These are phyloP conservation scores for Entelexis sorbosivorans DNA, from an alignment of 1,139 yeast genomes.

Conservation along the genomic window DNA sequence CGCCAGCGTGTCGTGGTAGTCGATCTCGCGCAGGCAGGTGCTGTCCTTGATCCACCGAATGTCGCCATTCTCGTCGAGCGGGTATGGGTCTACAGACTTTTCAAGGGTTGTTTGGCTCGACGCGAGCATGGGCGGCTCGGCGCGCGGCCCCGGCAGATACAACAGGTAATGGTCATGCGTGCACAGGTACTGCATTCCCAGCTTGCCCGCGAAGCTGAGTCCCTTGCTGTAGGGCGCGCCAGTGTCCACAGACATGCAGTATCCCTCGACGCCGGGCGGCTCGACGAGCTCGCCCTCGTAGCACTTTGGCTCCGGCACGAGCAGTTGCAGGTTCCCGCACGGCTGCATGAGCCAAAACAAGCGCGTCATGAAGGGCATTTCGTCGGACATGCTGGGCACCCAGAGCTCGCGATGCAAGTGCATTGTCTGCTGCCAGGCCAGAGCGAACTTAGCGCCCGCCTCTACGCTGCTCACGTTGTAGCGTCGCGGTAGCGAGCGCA, in stretches of 20 bases:
- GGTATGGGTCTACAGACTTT: conserved; percentile 42
- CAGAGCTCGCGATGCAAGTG: conserved; percentile 14
- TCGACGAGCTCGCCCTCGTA: conserved; percentile 17
- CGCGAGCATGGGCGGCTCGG: conserved; percentile 41
- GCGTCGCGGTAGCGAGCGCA: conserved; percentile 3
- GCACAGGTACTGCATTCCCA: conserved; percentile 39
- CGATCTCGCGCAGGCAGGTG: conserved; percentile 35
- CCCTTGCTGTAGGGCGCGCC: background rate
- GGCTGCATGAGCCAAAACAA: conserved; percentile 11
- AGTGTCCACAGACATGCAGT: background rate
- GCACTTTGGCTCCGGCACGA: conserved; percentile 15
- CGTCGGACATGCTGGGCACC: conserved; percentile 10
- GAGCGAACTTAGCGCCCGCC: conserved; percentile 4
- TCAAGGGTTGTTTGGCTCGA: conserved; percentile 22
- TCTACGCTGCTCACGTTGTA: background rate
- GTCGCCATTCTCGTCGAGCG: conserved; percentile 35
- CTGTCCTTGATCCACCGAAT: conserved; percentile 48
- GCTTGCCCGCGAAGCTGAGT: background rate
- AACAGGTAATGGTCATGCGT: conserved; percentile 53
- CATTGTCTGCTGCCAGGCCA: conserved; percentile 15
- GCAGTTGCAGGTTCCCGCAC: conserved; percentile 2
- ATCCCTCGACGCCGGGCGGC: conserved; percentile 44
- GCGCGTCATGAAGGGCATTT: conserved; percentile 11
- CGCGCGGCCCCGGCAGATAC: conserved; percentile 45
- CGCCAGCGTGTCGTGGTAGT: conserved; percentile 45